Evolutionary conservation across 768 basidiomycete genomes (phyloP), one percentile per base, ranked within the genome.

Genomic region (Leccinum obscurum): DNA sequence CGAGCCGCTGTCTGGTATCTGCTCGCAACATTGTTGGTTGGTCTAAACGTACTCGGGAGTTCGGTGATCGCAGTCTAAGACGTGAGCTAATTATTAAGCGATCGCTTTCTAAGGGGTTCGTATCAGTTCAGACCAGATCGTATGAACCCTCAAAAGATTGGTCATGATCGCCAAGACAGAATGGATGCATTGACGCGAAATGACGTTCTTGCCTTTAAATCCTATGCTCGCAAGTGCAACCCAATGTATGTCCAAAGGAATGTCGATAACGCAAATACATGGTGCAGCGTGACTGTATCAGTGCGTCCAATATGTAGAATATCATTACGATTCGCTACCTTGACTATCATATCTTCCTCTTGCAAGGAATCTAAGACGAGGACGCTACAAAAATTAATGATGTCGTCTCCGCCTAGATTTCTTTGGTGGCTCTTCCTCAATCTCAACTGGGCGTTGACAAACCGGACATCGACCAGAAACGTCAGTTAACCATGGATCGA

Each of bases 391-490:
- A 26, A 52, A 49, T 69, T 62, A 68, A 44, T 57, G 66, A 30
- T 64, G 66, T 50, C 15, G 63, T 62, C 72, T 63, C 56, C 66
- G 66, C 62, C 62, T 66, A 9, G 66, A 59, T 66, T 74, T 73
- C 70, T 73, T 77, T 64, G 75, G 69, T 58, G 68, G 69, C 52
- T 68, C 68, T 61, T 78, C 68, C 15, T 73, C 74, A 24, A 83
- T 68, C 58, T 88, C 85, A 14, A 93, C 91, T 26, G 85, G 77
- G 34, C 86, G 77, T 70, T 95, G 92, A 70, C 93, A 96, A 17
- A 89, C 85, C 7, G 93, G 93, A 78, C 93, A 96, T 34, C 92
- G 83, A 5, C 92, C 93, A 30, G 90, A 92, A 14, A 93, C 87
- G 61, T 90, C 87, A 3, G 78, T 86, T 54, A 96, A 74, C 94